Conservation (phyloP, 768 basidiomycete species). For the Phaeotremella fagi region DNA sequence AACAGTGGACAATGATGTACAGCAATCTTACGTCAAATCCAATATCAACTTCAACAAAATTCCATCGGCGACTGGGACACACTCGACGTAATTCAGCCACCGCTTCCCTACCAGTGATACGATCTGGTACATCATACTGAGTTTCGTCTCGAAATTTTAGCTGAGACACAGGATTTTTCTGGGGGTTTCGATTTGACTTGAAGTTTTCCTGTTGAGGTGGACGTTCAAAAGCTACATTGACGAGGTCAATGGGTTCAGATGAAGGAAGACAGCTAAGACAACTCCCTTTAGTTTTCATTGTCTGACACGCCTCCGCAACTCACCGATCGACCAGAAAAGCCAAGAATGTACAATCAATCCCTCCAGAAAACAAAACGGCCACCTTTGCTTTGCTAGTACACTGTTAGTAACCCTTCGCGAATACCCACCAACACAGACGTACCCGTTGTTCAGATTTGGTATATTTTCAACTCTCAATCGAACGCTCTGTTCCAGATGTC, state of each 20-base stretch:
- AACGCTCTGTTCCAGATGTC: conserved; percentile 61
- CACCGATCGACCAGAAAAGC: conserved; percentile 75
- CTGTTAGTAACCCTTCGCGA: conserved; percentile 1
- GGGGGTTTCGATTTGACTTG: conserved; percentile 7
- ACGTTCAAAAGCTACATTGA: conserved; percentile 94
- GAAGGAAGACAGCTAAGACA: conserved; percentile 61
- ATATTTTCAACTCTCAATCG: conserved; percentile 65
- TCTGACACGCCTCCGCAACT: conserved; percentile 24
- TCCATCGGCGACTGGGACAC: conserved; percentile 80
- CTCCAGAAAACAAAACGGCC: conserved; percentile 89
- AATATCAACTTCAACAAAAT: conserved; percentile 86
- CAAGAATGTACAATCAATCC: conserved; percentile 84
- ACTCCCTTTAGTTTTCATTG: neutral
- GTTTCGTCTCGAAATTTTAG: no score
- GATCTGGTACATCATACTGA: conserved; percentile 87
- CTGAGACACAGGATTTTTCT: no score
- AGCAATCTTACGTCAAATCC: conserved; percentile 60
- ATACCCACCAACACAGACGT: conserved; percentile 44
- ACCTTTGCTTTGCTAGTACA: conserved; percentile 51
- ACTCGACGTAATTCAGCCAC: conserved; percentile 68
- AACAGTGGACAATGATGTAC: neutral
- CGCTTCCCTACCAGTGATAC: conserved; percentile 72
- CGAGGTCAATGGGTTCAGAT: conserved; percentile 79
- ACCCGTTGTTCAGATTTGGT: no score
- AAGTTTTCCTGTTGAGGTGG: conserved; percentile 52